Evolutionary conservation across 257 asterid species (phyloP).

Genomic region (Euphrasia confusa): DNA sequence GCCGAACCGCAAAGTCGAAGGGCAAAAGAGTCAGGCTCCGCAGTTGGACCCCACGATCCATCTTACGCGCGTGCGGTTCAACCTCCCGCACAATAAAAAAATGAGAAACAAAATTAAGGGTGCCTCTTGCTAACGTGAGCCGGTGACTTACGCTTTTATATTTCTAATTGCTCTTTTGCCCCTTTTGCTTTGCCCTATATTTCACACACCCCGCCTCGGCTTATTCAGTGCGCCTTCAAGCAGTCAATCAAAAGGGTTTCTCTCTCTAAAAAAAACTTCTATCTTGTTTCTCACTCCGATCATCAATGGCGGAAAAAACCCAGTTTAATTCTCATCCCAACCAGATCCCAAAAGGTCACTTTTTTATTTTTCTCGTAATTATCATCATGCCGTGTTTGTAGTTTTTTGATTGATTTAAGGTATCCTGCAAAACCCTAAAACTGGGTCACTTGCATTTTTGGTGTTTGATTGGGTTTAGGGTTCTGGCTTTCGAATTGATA

Average conservation of each 20-base stretch:
- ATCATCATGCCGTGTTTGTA: neutral
- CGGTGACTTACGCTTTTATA: conserved; percentile 8
- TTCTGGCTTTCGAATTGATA: conserved; percentile 19
- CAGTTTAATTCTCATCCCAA: conserved; percentile 44
- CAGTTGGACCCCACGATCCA: neutral
- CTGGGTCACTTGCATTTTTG: conserved; percentile 19
- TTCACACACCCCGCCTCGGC: conserved; percentile 23
- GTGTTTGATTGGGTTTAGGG: conserved; percentile 44
- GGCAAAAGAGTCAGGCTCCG: neutral
- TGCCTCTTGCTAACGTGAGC: conserved; percentile 27
- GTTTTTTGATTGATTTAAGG: neutral
- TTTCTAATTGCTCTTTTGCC: conserved; percentile 26
- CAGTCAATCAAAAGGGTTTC: conserved; percentile 43
- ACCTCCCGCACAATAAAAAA: neutral
- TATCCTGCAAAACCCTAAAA: conserved; percentile 31
- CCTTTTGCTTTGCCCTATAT: conserved; percentile 38
- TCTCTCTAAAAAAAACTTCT: conserved; percentile 16
- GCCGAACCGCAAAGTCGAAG: neutral
- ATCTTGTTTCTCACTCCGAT: conserved; percentile 20
- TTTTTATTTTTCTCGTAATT: conserved; percentile 7
- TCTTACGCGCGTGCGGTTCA: neutral
- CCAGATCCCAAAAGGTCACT: conserved; percentile 54
- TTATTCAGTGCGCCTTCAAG: conserved; percentile 27
- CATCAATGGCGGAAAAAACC: conserved; percentile 61
- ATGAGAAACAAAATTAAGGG: neutral